These are phyloP conservation scores for Leishmania major DNA, from an alignment of 208 protist genomes.

Conservation along the genomic window DNA sequence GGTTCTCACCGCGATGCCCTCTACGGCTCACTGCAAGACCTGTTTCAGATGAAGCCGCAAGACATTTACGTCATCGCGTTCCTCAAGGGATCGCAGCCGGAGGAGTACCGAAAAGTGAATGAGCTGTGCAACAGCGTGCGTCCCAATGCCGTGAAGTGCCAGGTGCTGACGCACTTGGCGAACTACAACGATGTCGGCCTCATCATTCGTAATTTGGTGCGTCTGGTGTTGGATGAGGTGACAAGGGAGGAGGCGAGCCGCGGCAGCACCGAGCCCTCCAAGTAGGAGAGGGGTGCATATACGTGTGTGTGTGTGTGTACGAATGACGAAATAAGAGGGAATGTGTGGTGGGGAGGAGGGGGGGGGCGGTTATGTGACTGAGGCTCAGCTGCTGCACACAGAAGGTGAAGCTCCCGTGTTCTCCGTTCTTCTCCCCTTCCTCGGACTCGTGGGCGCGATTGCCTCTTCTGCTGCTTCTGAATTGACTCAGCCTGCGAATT, in stretches of 20 bases:
- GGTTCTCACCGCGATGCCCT: constrained; percentile 77
- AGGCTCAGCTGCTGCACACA: background rate
- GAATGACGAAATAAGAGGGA: background rate
- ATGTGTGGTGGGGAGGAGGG: too few species aligned
- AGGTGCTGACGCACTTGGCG: constrained; percentile 80
- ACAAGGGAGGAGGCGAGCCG: constrained; percentile 15
- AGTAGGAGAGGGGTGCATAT: background rate
- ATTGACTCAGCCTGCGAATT: background rate
- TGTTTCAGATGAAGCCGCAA: constrained; percentile 74
- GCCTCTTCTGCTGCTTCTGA: background rate
- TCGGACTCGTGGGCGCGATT: background rate
- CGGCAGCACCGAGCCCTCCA: constrained; percentile 2
- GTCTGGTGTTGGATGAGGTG: constrained; percentile 77
- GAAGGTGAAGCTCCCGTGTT: background rate
- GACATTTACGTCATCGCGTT: constrained; percentile 83
- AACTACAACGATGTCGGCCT: constrained; percentile 88
- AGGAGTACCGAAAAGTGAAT: constrained; percentile 82
- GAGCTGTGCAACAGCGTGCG: constrained; percentile 77
- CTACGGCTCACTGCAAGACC: constrained; percentile 69
- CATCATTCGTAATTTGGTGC: constrained; percentile 84
- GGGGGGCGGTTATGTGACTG: background rate
- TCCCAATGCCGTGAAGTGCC: constrained; percentile 58
- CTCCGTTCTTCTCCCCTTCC: background rate
- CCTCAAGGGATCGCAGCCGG: constrained; percentile 75
- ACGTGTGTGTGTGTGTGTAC: background rate